Base-by-base conservation (phyloP, 2,329 filamentous ascomycete species). In the Sordariomycetes sp. region DNA sequence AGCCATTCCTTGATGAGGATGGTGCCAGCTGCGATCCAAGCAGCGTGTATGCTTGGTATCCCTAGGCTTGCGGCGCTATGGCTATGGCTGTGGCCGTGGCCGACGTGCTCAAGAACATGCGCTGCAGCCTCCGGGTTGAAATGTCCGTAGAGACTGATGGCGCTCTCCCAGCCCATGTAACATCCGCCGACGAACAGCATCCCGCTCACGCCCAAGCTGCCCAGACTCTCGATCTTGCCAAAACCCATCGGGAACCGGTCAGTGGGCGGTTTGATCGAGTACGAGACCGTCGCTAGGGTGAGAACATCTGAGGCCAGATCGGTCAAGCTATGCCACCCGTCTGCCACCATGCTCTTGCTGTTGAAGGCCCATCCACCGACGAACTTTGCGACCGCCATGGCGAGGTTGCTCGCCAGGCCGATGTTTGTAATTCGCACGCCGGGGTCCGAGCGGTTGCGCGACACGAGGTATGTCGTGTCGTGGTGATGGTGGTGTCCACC, bases 211-310 rank as follows among this genome's bases (percentile, higher is more conserved):
- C 90, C 92, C 39, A 98, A 64, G 16, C 87, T 92, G 15, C 92
- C 92, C 52, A 98, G 63, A 49, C 87, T 94, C 66, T 98, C 92
- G n/a, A 98, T 75, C 65, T 98, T 98, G 53, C 92, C 92, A 54
- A 94, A 98, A 2, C 92, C 92, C 48, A 79, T 77, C 3, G 92
- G 92, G 53, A 94, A 98, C 26, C 74, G 74, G 35, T 82, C 72
- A 9, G 84, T 86, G 0, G 92, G 87, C 6, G 86, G 81, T 48
- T 83, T 86, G 39, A 96, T 63, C 39, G 88, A 94, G 79, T 85
- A 94, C 15, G 88, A 90, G 30, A 98, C 88, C 8, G 92, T 98
- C 12, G 86, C 85, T 15, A 98, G 72, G 1, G 92, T 98, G 57
- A 95, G 78, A 47, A 98, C 72, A 57, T 98, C 92, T 34, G 88